These are phyloP conservation scores for Boletellus ananas DNA, from an alignment of 768 basidiomycete species.

Conservation along the genomic window DNA sequence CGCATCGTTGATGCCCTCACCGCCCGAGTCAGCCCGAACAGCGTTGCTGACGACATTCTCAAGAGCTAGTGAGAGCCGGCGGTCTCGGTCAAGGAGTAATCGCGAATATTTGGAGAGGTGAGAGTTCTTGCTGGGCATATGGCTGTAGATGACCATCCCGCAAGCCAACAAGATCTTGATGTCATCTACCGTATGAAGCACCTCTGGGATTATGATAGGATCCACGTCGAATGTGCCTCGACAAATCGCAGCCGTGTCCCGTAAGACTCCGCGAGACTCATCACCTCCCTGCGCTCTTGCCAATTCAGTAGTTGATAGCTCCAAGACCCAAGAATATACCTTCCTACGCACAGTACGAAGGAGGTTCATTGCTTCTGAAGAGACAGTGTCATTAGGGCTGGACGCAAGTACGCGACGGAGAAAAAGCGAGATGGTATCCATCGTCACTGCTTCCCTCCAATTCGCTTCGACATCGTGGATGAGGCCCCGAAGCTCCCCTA, in stretches of 20 bases:
- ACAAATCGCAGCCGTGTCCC: conserved; percentile 20
- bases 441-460: conserved; percentile 35
- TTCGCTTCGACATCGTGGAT: conserved; percentile 36
- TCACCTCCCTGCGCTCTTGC: conserved; percentile 1
- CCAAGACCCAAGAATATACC: conserved; percentile 34
- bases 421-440: conserved; percentile 33
- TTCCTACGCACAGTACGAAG: conserved; percentile 31
- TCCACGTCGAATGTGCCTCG: conserved; percentile 30
- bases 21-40: conserved; percentile 5
- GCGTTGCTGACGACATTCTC: conserved; percentile 15
- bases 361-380: conserved; percentile 18
- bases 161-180: conserved; percentile 31
- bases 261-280: too few relatives aligned
- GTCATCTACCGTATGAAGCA: conserved; percentile 25
- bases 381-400: conserved; percentile 7
- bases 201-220: neutral
- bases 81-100: conserved; percentile 29
- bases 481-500: conserved; percentile 32
- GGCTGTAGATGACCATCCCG: conserved; percentile 30
- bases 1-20: conserved; percentile 30
- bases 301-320: conserved; percentile 24
- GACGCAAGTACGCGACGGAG: conserved; percentile 34
- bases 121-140: conserved; percentile 16
- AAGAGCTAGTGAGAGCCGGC: conserved; percentile 30
- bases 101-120: conserved; percentile 8